phyloP scores from a whole-genome alignment of 306 rosid genomes.

The Acacia acuminata region DNA sequence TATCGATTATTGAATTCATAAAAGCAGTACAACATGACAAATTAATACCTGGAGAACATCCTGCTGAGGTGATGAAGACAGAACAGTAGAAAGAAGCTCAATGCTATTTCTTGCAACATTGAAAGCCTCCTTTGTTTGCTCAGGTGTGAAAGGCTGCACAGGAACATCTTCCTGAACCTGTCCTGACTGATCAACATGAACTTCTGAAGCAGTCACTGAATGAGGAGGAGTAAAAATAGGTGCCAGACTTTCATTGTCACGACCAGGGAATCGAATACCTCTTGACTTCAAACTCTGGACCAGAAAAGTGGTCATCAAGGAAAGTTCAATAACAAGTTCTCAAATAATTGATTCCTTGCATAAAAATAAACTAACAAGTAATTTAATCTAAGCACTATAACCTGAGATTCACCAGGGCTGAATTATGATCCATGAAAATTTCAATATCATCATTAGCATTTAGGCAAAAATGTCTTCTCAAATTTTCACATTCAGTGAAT shows the following conservation, averaged over 20 bases:
- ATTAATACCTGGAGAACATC: slow-evolving; percentile 73
- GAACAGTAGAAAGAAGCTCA: slow-evolving; percentile 86
- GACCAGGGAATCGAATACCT: slow-evolving; percentile 93
- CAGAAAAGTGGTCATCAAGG: slow-evolving; percentile 29
- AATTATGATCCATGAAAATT: not conserved
- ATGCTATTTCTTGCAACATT: slow-evolving; percentile 93
- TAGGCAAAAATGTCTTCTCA: not conserved
- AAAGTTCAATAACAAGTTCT: not conserved
- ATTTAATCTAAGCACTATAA: not conserved
- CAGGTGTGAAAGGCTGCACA: slow-evolving; percentile 62
- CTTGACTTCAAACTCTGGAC: slow-evolving; percentile 88
- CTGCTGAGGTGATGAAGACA: slow-evolving; percentile 90
- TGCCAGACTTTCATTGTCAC: slow-evolving; percentile 95
- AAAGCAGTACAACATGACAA: not conserved
- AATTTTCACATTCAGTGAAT: not conserved
- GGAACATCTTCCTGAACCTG: slow-evolving; percentile 60
- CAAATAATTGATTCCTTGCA: not conserved
- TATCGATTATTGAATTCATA: not conserved
- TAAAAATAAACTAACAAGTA: not conserved
- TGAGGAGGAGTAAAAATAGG: slow-evolving; percentile 93
- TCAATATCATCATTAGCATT: not conserved
- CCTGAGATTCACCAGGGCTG: not conserved
- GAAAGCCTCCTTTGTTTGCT: slow-evolving; percentile 90
- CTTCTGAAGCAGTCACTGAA: slow-evolving; percentile 59
- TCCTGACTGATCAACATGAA: slow-evolving; percentile 44